Base-by-base conservation (phyloP, 2,329 filamentous ascomycete species). In the Calonectria henricotiae region DNA sequence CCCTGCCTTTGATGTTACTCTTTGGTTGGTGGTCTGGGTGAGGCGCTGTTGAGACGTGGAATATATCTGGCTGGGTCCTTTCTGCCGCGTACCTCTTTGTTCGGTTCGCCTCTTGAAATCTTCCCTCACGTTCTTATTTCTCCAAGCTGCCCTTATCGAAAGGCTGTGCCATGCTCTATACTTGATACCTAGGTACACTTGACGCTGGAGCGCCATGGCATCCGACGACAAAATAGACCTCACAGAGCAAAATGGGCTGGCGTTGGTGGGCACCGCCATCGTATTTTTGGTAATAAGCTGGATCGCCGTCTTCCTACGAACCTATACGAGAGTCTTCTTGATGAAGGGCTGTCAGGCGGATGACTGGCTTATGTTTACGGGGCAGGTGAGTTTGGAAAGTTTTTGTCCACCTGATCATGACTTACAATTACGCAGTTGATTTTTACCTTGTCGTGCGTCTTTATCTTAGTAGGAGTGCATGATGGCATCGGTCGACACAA, bases 341-440 rank as follows among this genome's bases (percentile, higher is more conserved):
- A 86, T 83, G 70, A 85, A 83, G 43, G 79, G 80, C 62, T 86
- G 87, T 66, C 82, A 86, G 73, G 70, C 79, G n/a, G 87, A 89
- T 77, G 87, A 89, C 79, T 88, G 86, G 86, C 79, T 88, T 71
- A 88, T 89, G 86, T 71, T 88, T 49, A 74, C 84, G 68, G 83
- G 84, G 35, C 86, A 86, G 80, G 86, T 87, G 78, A 8, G 81
- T 68, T 25, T 27, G 2, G 39, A 5, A 17, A 13, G 5, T 12
- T 47, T n/a, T n/a, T n/a, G 5, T 8, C 32, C 13, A 15, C 47
- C 6, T n/a, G 27, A n/a, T 13, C 30, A 39, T 15, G 32, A 51
- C 72, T 73, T 23, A 65, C 54, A 11, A 11, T 61, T 30, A 6
- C 1, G 30, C 60, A 88, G 85, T 61, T 78, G 13, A 81, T 86